phyloP scores from a whole-genome alignment of 768 basidiomycete species.

The Lactifluus piperatus region DNA sequence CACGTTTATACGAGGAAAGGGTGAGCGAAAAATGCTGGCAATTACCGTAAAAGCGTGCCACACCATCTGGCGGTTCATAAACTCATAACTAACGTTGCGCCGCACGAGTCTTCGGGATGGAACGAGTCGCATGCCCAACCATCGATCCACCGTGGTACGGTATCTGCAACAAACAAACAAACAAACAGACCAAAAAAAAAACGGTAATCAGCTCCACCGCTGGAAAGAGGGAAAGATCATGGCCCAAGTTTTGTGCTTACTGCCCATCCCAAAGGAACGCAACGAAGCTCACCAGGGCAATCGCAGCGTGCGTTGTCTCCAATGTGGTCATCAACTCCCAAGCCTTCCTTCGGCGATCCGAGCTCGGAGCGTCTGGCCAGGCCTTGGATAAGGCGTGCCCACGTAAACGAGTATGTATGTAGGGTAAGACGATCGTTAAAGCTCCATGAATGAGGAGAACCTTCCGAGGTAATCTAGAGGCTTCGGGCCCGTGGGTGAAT shows the following conservation, averaged over 20 bases:
- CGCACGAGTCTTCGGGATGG: conserved; percentile 61
- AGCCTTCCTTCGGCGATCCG: conserved; percentile 59
- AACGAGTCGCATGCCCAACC: conserved; percentile 65
- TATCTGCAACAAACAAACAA: conserved; percentile 45
- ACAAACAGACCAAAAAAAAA: neutral
- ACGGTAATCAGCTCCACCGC: neutral
- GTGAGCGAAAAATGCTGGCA: conserved; percentile 24
- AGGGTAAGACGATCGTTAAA: conserved; percentile 69
- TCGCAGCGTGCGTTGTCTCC: conserved; percentile 56
- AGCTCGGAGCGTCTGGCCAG: conserved; percentile 87
- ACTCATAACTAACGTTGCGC: conserved; percentile 92
- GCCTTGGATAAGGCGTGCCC: conserved; percentile 69
- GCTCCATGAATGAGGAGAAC: conserved; percentile 58
- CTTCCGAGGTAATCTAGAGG: conserved; percentile 54
- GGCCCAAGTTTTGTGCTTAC: conserved; percentile 36
- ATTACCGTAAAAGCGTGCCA: conserved; percentile 97
- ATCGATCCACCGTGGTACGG: conserved; percentile 71
- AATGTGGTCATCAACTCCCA: conserved; percentile 62
- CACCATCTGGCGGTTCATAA: conserved; percentile 99
- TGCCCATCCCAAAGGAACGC: conserved; percentile 81
- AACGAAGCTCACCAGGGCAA: conserved; percentile 68
- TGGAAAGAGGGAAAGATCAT: neutral
- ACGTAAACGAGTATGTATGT: conserved; percentile 67
- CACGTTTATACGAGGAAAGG: neutral
- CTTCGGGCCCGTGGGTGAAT: conserved; percentile 27